Evolutionary conservation across 106 monocot species (phyloP), one percentile per base, ranked within the genome.

Genomic region (Dactylorhiza incarnata): DNA sequence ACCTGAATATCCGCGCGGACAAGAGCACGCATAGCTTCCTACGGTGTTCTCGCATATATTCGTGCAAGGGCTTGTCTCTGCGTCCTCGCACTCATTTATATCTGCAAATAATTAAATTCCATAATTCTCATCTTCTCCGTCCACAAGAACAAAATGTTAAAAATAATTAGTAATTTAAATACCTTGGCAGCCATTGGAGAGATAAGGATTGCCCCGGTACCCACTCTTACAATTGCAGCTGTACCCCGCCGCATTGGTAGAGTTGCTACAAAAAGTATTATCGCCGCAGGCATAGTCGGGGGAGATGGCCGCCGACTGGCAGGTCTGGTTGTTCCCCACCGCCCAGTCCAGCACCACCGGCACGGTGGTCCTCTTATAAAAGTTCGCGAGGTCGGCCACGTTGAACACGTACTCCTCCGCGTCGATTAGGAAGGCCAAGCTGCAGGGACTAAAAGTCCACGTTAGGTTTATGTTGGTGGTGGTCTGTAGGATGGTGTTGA

Each of bases 1-100:
- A 2, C 91, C 85, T 15, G n/a, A 46, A 7, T 45, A 75, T 0
- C 85, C 85, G 6, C 14, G 76, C 3, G 87, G 80, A 20, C 91
- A 91, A 9, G 83, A 82, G 50, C 91, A 91, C 0, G 11, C 22
- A 48, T 78, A 91, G 45, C 77, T 74, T n/a, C 91, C 91, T 0
- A 37, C 73, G 2, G 62, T 82, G 72, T 91, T 91, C 0, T 59
- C 44, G 68, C 92, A 89, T 17, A 81, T 83, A 0, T 76, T 19
- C 0, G 76, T 26, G 72, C 85, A 89, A 2, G 84, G 77, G 51
- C 75, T 80, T 20, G 61, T 48, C 15, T 14, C 19, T 12, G 83
- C 51, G 62, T 82, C 76, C 70, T 46, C 70, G 54, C 92, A 92
- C 74, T 92, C 92, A 65, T 92, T 45, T 8, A 89, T 74, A 75